Conservation (phyloP, 2,329 filamentous ascomycete species). For the Aphanoascus verrucosus region DNA sequence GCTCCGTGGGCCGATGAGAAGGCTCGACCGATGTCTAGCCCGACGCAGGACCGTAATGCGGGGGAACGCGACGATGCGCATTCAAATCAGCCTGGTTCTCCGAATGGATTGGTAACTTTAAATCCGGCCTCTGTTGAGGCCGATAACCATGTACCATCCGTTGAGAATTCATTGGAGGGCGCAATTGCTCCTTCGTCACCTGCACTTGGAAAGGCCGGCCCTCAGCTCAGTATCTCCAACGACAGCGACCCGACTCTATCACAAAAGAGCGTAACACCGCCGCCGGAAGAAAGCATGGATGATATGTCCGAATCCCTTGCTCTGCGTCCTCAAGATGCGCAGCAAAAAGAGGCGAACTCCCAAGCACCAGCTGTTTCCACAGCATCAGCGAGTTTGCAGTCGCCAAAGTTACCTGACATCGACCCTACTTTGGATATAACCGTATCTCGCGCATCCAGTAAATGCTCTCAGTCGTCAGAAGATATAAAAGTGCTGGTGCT, state of each 20-base stretch:
- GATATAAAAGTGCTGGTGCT: neutral
- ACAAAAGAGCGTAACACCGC: neutral
- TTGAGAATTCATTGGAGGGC: too few relatives aligned
- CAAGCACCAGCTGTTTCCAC: neutral
- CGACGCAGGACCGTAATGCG: neutral
- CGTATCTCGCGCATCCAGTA: neutral
- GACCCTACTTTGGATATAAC: neutral
- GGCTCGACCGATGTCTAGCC: conserved; percentile 7
- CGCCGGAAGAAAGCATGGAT: neutral
- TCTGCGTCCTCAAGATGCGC: neutral
- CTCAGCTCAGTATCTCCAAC: too few relatives aligned
- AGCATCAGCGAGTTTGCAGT: neutral
- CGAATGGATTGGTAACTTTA: neutral
- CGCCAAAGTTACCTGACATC: neutral
- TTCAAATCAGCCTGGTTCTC: neutral
- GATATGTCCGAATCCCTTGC: neutral
- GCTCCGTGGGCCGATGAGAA: neutral
- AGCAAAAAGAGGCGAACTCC: neutral
- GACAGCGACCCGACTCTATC: too few relatives aligned
- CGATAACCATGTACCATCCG: too few relatives aligned
- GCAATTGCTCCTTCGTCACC: too few relatives aligned
- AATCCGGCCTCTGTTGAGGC: neutral
- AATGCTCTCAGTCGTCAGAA: neutral
- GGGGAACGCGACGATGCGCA: neutral
- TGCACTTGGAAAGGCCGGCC: too few relatives aligned